Percentiles rank a stretch among this genome's conserved stretches.
phyloP scores from a whole-genome alignment of 352 stramenopile genomes.

The Phytophthora fragariae region DNA sequence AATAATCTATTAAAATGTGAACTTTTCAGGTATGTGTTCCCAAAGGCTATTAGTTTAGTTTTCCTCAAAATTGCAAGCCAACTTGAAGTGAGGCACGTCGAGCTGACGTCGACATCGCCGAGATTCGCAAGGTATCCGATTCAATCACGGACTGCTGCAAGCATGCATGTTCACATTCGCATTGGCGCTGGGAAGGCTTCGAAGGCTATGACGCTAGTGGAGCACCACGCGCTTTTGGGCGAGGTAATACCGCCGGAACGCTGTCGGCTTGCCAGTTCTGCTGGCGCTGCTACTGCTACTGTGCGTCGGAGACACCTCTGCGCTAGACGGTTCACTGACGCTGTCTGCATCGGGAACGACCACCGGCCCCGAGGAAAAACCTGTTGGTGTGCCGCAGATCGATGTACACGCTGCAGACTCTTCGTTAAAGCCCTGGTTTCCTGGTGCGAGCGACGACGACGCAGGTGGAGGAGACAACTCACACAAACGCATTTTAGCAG shows the following conservation, averaged over 20 bases:
- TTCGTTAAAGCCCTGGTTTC: conserved; percentile 16
- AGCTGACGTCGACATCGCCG: conserved; percentile 20
- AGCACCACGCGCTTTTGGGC: conserved; percentile 32
- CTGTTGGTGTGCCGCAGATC: conserved; percentile 17
- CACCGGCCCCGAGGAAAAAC: conserved; percentile 8
- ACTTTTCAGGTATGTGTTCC: no score
- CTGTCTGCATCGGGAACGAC: conserved; percentile 11
- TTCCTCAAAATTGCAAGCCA: conserved; percentile 8
- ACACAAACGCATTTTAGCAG: conserved; percentile 9
- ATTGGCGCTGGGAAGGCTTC: conserved; percentile 8
- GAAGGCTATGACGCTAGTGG: conserved; percentile 7
- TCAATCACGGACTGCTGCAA: conserved; percentile 18
- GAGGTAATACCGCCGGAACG: conserved; percentile 54
- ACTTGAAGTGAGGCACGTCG: conserved; percentile 44
- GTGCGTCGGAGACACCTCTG: conserved; percentile 26
- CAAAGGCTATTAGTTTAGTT: no score
- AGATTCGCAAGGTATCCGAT: not conserved
- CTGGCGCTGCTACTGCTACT: conserved; percentile 25
- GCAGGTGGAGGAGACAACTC: conserved; percentile 2
- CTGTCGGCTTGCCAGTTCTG: conserved; percentile 26
- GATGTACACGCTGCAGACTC: conserved; percentile 9
- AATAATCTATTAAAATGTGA: no score
- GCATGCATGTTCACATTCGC: conserved; percentile 19
- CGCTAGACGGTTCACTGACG: conserved; percentile 14
- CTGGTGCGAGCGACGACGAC: not conserved